phyloP scores from a whole-genome alignment of 2,329 filamentous ascomycete genomes.

The Berkeleyomyces basicola region DNA sequence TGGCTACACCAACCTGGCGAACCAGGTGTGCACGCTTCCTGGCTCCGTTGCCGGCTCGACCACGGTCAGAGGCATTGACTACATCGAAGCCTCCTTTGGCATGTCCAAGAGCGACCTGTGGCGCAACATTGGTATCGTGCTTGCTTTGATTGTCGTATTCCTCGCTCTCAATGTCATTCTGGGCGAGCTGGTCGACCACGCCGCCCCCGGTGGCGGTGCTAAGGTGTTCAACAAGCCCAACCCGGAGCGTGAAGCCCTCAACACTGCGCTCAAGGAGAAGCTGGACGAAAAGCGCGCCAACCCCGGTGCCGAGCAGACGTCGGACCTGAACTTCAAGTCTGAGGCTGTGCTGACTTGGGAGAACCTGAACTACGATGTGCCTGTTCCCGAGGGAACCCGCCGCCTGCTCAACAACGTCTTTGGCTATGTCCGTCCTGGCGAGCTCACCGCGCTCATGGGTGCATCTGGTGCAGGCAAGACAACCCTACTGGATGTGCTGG shows the following conservation, averaged over 20 bases:
- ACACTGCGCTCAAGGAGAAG: constrained; percentile 44
- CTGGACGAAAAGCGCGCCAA: constrained; percentile 35
- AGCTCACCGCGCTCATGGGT: constrained; percentile 67
- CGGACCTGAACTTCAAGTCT: constrained; percentile 40
- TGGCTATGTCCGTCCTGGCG: constrained; percentile 61
- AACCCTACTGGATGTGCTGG: constrained; percentile 63
- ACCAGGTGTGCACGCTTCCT: constrained; percentile 68
- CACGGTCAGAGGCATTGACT: constrained; percentile 47
- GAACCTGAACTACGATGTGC: constrained; percentile 61
- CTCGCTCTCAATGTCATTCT: constrained; percentile 58
- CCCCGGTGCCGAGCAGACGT: constrained; percentile 23
- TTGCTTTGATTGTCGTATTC: constrained; percentile 60
- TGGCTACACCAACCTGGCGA: constrained; percentile 50
- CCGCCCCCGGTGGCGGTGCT: constrained; percentile 64
- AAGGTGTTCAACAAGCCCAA: constrained; percentile 64
- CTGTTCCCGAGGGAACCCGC: constrained; percentile 37
- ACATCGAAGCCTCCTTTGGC: constrained; percentile 51
- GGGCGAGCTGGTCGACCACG: constrained; percentile 56
- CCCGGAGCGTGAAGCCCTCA: constrained; percentile 48
- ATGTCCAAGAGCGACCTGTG: constrained; percentile 55
- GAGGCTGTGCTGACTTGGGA: constrained; percentile 71
- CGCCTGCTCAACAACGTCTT: constrained; percentile 38
- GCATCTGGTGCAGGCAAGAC: constrained; percentile 79
- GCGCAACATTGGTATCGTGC: constrained; percentile 71
- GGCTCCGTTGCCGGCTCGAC: constrained; percentile 51